Conservation (phyloP, 2,329 filamentous ascomycete genomes). For the Colletotrichum caudatum region DNA sequence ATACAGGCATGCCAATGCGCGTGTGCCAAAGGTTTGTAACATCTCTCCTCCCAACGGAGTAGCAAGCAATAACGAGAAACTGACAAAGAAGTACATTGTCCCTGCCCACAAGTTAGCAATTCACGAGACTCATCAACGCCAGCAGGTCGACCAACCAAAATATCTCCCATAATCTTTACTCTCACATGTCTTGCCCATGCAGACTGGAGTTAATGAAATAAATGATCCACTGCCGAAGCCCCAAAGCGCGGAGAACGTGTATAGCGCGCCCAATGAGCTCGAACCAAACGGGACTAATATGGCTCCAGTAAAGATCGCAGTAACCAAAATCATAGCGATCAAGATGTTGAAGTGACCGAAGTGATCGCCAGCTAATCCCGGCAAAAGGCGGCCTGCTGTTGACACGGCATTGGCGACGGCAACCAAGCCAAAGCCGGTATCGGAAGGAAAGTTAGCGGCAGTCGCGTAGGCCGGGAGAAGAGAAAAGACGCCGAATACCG, state of each 20-base stretch:
- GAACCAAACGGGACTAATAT: constrained; percentile 60
- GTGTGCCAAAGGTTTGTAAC: not conserved
- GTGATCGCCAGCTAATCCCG: constrained; percentile 57
- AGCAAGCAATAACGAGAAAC: not conserved
- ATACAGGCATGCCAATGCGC: not conserved
- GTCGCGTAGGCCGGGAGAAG: constrained; percentile 60
- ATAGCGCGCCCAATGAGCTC: constrained; percentile 53
- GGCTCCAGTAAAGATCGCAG: constrained; percentile 52
- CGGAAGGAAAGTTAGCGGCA: constrained; percentile 48
- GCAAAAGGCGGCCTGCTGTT: constrained; percentile 57
- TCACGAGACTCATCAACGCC: not conserved
- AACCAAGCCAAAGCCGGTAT: constrained; percentile 58
- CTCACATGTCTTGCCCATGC: constrained; percentile 1
- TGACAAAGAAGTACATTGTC: not conserved
- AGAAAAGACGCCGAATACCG: constrained; percentile 60
- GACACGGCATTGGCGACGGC: constrained; percentile 59
- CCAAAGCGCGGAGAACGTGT: constrained; percentile 59
- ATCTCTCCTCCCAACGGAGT: not conserved
- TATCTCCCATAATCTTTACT: not conserved
- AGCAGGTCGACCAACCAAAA: not conserved
- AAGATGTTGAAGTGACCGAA: constrained; percentile 61
- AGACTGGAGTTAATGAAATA: constrained; percentile 6
- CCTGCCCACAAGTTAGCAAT: not conserved
- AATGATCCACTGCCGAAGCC: constrained; percentile 60
- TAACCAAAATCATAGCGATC: constrained; percentile 43